These are phyloP conservation scores for Berkeleyomyces basicola DNA, from an alignment of 2,329 filamentous ascomycete genomes.

Conservation along the genomic window DNA sequence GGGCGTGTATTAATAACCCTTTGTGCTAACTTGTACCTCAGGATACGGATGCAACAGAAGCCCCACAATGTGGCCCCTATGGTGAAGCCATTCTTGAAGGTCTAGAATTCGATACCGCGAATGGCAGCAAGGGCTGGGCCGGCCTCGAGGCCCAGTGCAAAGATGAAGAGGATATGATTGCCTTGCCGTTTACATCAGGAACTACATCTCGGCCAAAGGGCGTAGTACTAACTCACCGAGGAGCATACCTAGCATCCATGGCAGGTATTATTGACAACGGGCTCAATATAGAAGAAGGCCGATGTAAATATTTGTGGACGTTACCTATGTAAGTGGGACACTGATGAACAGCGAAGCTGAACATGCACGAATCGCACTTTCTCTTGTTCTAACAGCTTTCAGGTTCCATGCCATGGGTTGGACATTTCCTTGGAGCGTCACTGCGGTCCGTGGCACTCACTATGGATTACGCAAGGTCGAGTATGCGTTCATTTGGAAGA, in stretches of 20 bases:
- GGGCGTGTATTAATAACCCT: background rate
- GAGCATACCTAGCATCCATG: slow-evolving; percentile 68
- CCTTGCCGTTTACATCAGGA: slow-evolving; percentile 84
- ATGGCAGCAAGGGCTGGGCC: slow-evolving; percentile 56
- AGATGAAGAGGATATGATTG: slow-evolving; percentile 67
- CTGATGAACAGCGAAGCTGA: background rate
- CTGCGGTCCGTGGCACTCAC: slow-evolving; percentile 82
- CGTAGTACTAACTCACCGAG: slow-evolving; percentile 79
- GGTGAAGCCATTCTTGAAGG: slow-evolving; percentile 74
- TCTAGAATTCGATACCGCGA: slow-evolving; percentile 49
- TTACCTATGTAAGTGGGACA: slow-evolving; percentile 64
- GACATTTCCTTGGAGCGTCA: slow-evolving; percentile 90
- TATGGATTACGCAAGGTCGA: slow-evolving; percentile 91
- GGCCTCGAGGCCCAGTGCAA: slow-evolving; percentile 52
- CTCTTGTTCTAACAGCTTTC: background rate
- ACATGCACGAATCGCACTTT: background rate
- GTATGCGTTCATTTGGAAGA: slow-evolving; percentile 78
- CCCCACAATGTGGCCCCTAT: slow-evolving; percentile 60
- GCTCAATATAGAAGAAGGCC: slow-evolving; percentile 50
- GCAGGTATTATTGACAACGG: slow-evolving; percentile 81
- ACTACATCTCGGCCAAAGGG: slow-evolving; percentile 88
- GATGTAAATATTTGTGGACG: slow-evolving; percentile 80
- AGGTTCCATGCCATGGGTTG: slow-evolving; percentile 56
- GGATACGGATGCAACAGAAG: slow-evolving; percentile 65
- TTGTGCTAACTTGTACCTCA: slow-evolving; percentile 20